Percentiles rank a stretch among this genome's conserved stretches.
Evolutionary conservation across 202 grass and related monocot genomes (phyloP).

Genomic region (Zoysia matrella): DNA sequence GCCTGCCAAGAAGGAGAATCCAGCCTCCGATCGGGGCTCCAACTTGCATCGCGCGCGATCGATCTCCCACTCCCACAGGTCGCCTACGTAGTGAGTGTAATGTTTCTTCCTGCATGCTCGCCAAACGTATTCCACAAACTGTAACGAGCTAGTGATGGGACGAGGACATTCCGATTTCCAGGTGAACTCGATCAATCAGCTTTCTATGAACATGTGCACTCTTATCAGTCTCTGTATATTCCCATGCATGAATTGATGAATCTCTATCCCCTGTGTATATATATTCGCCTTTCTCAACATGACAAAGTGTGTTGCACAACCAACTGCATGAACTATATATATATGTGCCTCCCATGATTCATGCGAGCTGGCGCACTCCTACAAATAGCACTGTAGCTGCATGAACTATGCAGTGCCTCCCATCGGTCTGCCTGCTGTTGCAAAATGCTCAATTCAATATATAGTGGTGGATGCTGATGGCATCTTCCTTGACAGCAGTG

Average conservation of each 20-base stretch:
- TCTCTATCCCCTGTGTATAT: too few species aligned
- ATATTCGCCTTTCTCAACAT: conserved; percentile 8
- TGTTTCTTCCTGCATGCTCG: too few species aligned
- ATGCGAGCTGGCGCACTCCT: neutral
- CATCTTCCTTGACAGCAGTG: too few species aligned
- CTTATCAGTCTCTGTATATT: neutral
- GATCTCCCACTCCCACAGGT: too few species aligned
- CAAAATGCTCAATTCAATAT: too few species aligned
- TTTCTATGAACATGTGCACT: conserved; percentile 4
- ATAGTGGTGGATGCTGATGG: too few species aligned
- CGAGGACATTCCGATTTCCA: conserved; percentile 2
- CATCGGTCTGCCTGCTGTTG: too few species aligned
- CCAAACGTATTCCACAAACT: neutral
- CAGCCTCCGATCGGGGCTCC: neutral
- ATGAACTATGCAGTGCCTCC: too few species aligned
- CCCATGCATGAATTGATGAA: too few species aligned
- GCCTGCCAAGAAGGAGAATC: conserved; percentile 42
- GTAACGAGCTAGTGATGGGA: neutral
- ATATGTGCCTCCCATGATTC: conserved; percentile 10
- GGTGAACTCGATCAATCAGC: neutral
- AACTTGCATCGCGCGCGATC: neutral
- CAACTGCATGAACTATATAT: neutral
- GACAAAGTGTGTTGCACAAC: conserved; percentile 27
- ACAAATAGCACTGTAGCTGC: too few species aligned
- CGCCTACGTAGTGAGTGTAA: too few species aligned